Conservation (phyloP, 495 filamentous ascomycete genomes). For the Patellaria atrata region DNA sequence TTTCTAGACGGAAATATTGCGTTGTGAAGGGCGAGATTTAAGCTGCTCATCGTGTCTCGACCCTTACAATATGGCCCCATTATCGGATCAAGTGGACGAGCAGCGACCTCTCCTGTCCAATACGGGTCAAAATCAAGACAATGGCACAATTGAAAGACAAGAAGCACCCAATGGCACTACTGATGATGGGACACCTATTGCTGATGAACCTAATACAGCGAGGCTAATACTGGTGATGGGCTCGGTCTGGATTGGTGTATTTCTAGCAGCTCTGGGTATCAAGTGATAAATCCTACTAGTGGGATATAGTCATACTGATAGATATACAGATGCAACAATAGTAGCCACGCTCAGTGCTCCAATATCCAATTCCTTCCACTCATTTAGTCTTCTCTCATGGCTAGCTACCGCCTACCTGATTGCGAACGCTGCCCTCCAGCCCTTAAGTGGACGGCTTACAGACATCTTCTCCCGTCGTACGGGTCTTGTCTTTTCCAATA, state of each 20-base stretch:
- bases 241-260: conserved; percentile 61
- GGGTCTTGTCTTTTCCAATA: conserved; percentile 64
- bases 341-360: conserved; percentile 76
- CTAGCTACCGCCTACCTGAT: conserved; percentile 83
- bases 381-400: conserved; percentile 77
- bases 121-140: neutral
- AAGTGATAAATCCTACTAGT: neutral
- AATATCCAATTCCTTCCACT: conserved; percentile 74
- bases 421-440: conserved; percentile 77
- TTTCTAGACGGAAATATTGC: too few relatives aligned
- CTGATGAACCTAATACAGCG: conserved; percentile 32
- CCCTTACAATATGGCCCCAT: too few relatives aligned
- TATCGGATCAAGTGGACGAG: too few relatives aligned
- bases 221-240: conserved; percentile 38
- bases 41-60: too few relatives aligned
- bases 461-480: conserved; percentile 74
- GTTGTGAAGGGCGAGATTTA: too few relatives aligned
- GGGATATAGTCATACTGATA: neutral
- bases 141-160: conserved; percentile 13
- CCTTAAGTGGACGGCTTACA: conserved; percentile 69
- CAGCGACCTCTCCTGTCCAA: conserved; percentile 4
- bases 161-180: conserved; percentile 10
- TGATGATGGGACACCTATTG: conserved; percentile 18
- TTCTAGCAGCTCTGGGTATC: conserved; percentile 59
- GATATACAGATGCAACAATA: conserved; percentile 51